Evolutionary conservation across 495 filamentous ascomycete genomes (phyloP).

Genomic region (Xanthoparmelia taractica): DNA sequence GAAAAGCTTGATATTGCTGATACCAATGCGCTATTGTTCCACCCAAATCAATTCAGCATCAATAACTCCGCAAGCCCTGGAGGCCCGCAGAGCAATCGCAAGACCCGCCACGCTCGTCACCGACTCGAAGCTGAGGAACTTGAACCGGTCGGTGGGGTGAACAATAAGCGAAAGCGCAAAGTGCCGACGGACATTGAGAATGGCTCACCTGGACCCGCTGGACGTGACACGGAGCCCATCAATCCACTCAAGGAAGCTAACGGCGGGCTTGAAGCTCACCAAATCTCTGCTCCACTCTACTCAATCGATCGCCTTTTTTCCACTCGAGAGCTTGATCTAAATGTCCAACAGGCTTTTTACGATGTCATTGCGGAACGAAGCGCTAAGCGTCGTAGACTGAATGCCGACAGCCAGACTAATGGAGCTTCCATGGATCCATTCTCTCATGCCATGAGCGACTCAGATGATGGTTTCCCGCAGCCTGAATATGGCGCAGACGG

Average conservation of each 20-base stretch:
- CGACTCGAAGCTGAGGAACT: constrained; percentile 75
- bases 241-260: constrained; percentile 23
- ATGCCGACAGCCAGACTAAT: constrained; percentile 8
- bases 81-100: constrained; percentile 68
- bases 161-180: constrained; percentile 75
- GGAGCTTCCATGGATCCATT: constrained; percentile 36
- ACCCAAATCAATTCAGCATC: constrained; percentile 87
- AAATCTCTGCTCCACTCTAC: constrained; percentile 49
- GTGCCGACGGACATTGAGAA: constrained; percentile 57
- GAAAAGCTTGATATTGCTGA: constrained; percentile 84
- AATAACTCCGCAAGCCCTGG: constrained; percentile 73
- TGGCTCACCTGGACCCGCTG: constrained; percentile 56
- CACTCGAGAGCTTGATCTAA: constrained; percentile 78
- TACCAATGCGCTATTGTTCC: constrained; percentile 75
- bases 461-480: constrained; percentile 41
- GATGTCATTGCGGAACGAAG: constrained; percentile 47
- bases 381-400: constrained; percentile 40
- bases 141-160: constrained; percentile 47
- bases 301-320: constrained; percentile 87
- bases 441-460: constrained; percentile 41
- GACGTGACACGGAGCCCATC: constrained; percentile 33
- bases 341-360: constrained; percentile 62
- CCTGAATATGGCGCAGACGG: constrained; percentile 37
- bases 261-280: constrained; percentile 32
- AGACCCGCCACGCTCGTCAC: constrained; percentile 75